These are phyloP conservation scores for Kodamaea anthophila DNA, from an alignment of 1,139 yeast genomes.

Conservation along the genomic window DNA sequence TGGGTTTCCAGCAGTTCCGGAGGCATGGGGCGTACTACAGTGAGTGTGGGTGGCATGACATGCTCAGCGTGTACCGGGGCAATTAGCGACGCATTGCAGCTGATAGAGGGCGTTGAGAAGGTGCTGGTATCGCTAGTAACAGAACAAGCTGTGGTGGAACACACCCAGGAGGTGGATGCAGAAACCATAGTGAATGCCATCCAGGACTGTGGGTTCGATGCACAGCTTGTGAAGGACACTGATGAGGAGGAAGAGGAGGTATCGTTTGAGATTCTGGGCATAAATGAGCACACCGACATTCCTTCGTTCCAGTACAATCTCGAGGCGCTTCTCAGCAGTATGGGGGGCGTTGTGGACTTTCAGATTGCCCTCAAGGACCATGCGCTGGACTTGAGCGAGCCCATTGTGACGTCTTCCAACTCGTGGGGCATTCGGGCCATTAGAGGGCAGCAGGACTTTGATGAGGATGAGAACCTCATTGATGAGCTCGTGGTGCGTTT, in stretches of 20 bases:
- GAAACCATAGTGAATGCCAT: slow-evolving; percentile 16
- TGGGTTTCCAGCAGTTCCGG: slow-evolving; percentile 10
- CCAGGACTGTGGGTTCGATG: slow-evolving; percentile 36
- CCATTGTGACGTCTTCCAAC: slow-evolving; percentile 11
- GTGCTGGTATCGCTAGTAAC: slow-evolving; percentile 32
- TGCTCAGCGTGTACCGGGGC: slow-evolving; percentile 34
- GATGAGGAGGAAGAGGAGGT: slow-evolving; percentile 27
- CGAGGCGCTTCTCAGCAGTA: slow-evolving; percentile 32
- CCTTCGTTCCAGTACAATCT: slow-evolving; percentile 30
- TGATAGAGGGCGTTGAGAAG: slow-evolving; percentile 18
- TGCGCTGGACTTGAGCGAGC: slow-evolving; percentile 4
- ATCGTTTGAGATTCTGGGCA: slow-evolving; percentile 30
- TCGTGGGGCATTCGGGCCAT: slow-evolving; percentile 12
- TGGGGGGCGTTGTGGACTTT: slow-evolving; percentile 24
- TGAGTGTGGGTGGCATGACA: slow-evolving; percentile 29
- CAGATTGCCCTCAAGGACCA: slow-evolving; percentile 16
- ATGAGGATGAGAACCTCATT: slow-evolving; percentile 10
- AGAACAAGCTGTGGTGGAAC: slow-evolving; percentile 28
- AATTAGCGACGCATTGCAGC: slow-evolving; percentile 20
- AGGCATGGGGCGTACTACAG: neutral
- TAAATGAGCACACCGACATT: slow-evolving; percentile 22
- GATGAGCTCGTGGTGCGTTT: slow-evolving; percentile 41
- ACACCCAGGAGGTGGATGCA: slow-evolving; percentile 11
- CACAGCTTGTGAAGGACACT: slow-evolving; percentile 10
- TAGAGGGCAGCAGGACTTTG: slow-evolving; percentile 9